Evolutionary conservation across 2,329 filamentous ascomycete genomes (phyloP).

Genomic region (Amesomyces nigricolor): DNA sequence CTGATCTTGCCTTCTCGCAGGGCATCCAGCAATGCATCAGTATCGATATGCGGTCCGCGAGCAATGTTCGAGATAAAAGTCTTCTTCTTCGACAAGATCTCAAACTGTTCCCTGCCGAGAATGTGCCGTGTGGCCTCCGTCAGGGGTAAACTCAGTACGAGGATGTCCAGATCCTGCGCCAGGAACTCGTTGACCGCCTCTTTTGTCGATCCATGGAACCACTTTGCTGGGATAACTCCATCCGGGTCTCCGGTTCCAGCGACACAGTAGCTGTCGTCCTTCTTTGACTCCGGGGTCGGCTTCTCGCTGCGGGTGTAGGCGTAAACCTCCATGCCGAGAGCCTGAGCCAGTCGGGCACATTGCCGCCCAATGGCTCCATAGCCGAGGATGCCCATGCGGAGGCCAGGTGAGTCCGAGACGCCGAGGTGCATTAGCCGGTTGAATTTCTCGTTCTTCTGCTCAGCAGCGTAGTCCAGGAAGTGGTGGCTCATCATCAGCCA

Average conservation of each 20-base stretch:
- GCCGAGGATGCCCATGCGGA: slow-evolving; percentile 39
- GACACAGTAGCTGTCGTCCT: slow-evolving; percentile 56
- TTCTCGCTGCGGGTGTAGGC: slow-evolving; percentile 61
- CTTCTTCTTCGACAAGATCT: slow-evolving; percentile 36
- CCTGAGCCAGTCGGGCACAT: slow-evolving; percentile 44
- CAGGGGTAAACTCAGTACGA: slow-evolving; percentile 40
- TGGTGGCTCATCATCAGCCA: slow-evolving; percentile 28
- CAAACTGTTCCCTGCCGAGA: slow-evolving; percentile 41
- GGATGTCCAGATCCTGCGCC: slow-evolving; percentile 37
- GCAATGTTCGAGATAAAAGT: slow-evolving; percentile 63
- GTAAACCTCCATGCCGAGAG: slow-evolving; percentile 61
- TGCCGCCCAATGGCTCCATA: slow-evolving; percentile 44
- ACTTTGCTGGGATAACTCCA: slow-evolving; percentile 37
- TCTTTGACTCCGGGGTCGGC: slow-evolving; percentile 51
- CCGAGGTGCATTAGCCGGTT: background rate
- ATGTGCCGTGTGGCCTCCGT: slow-evolving; percentile 34
- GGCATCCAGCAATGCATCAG: slow-evolving; percentile 50
- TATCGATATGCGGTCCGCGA: slow-evolving; percentile 43
- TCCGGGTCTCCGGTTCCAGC: slow-evolving; percentile 52
- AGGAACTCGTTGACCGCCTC: slow-evolving; percentile 39
- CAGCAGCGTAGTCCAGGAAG: slow-evolving; percentile 21
- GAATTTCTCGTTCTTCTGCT: slow-evolving; percentile 20
- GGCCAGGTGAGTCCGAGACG: slow-evolving; percentile 30
- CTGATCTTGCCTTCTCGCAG: slow-evolving; percentile 37
- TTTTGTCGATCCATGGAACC: slow-evolving; percentile 36